Conservation (phyloP, 75 land plant genomes). For the Ceratopteris richardii region DNA sequence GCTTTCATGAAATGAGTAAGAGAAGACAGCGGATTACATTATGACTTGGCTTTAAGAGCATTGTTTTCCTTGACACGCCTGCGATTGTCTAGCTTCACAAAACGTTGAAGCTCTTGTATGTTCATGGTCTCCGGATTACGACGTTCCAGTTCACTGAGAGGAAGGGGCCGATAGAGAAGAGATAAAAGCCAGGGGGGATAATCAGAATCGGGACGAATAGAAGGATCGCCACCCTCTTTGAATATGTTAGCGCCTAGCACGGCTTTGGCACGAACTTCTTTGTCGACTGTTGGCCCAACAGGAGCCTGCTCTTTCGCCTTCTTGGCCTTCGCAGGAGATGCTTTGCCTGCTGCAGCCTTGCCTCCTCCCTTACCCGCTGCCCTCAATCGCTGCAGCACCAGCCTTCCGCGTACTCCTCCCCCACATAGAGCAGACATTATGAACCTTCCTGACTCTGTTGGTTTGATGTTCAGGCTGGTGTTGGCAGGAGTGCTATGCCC, state of each 20-base stretch:
- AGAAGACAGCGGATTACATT: too few relatives aligned
- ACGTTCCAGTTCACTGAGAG: slow-evolving; percentile 66
- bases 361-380: slow-evolving; percentile 10
- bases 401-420: background rate
- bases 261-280: slow-evolving; percentile 66
- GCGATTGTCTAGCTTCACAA: slow-evolving; percentile 80
- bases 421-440: too few relatives aligned
- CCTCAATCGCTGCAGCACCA: background rate
- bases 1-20: too few relatives aligned
- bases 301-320: slow-evolving; percentile 22
- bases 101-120: slow-evolving; percentile 59
- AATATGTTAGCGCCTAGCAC: slow-evolving; percentile 71
- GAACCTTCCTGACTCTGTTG: too few relatives aligned
- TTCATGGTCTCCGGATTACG: slow-evolving; percentile 49
- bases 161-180: slow-evolving; percentile 57
- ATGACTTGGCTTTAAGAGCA: slow-evolving; percentile 54
- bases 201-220: slow-evolving; percentile 59
- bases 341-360: slow-evolving; percentile 16
- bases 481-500: too few relatives aligned
- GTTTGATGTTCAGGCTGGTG: too few relatives aligned
- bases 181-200: slow-evolving; percentile 79
- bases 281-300: slow-evolving; percentile 49
- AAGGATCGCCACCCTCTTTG: slow-evolving; percentile 76
- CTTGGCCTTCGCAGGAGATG: slow-evolving; percentile 16
- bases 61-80: slow-evolving; percentile 76